Evolutionary conservation across 306 rosid species (phyloP).

Genomic region (Gastrolobium bilobum): DNA sequence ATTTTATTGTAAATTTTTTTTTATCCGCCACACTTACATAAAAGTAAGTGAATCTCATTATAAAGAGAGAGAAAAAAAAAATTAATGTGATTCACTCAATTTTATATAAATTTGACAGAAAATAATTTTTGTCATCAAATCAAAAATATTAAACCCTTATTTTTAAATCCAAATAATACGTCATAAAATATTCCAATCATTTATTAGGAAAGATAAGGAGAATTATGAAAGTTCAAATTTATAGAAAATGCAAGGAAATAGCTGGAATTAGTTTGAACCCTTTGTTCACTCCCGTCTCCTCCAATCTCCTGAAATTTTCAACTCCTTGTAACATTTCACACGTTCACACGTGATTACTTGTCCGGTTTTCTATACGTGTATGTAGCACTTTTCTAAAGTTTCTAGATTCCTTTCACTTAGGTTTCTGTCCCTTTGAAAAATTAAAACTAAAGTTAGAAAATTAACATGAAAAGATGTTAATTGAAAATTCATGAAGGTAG

Average conservation of each 20-base stretch:
- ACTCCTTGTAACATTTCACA: background rate
- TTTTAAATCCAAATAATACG: background rate
- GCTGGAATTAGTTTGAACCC: background rate
- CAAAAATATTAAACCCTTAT: no score
- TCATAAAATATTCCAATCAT: background rate
- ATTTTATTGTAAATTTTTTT: no score
- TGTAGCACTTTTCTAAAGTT: background rate
- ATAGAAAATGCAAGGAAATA: background rate
- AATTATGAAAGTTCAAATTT: background rate
- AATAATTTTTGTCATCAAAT: no score
- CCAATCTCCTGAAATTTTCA: background rate
- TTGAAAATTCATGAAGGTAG: background rate
- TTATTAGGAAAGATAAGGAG: background rate
- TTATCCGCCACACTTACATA: no score
- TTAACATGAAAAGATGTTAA: background rate
- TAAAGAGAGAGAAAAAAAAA: no score
- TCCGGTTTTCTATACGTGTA: background rate
- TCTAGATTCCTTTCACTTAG: conserved; percentile 11
- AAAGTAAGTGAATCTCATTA: no score
- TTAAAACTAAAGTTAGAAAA: background rate
- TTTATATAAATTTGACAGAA: no score
- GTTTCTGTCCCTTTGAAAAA: background rate
- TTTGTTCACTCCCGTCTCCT: background rate
- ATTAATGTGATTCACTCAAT: no score
- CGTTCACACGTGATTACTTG: background rate